phyloP scores from a whole-genome alignment of 2,329 filamentous ascomycete genomes.

The Ceratocystis papillata region DNA sequence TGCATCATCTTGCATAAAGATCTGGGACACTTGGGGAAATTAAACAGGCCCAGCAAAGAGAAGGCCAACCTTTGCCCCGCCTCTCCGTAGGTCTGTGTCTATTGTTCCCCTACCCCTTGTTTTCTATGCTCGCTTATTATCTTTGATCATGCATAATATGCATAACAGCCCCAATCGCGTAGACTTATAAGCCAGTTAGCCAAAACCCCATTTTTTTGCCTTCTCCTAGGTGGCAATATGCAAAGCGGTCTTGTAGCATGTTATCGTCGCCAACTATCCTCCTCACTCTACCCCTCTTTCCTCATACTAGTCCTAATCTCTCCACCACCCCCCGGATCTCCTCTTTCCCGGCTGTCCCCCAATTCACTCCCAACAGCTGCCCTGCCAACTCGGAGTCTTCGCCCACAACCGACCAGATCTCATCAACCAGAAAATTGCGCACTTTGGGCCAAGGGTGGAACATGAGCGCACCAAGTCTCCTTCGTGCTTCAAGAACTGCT shows the following conservation, averaged over 20 bases:
- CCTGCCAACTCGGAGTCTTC: slow-evolving; percentile 29
- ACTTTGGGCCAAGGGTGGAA: slow-evolving; percentile 74
- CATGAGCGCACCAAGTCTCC: slow-evolving; percentile 62
- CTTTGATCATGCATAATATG: slow-evolving; percentile 11
- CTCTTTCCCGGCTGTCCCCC: slow-evolving; percentile 43
- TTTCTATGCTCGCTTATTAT: neutral
- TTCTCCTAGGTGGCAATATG: neutral
- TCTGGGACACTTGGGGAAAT: neutral
- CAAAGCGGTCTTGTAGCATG: neutral
- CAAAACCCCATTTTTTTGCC: neutral
- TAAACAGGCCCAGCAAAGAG: neutral
- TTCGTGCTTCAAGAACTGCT: slow-evolving; percentile 44
- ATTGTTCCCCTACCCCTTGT: neutral
- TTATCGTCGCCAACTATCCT: neutral
- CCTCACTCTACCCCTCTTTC: neutral
- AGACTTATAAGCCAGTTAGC: too few species aligned
- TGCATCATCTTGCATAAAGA: neutral
- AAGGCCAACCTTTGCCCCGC: neutral
- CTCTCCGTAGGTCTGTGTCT: neutral
- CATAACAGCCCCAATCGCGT: neutral
- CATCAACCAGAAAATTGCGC: slow-evolving; percentile 48
- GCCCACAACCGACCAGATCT: slow-evolving; percentile 43
- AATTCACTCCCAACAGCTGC: slow-evolving; percentile 45
- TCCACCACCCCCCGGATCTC: slow-evolving; percentile 37
- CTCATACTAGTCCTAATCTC: slow-evolving; percentile 35